A percentile compares a stretch with the other conserved stretches of the same genome.
Evolutionary conservation across 306 rosid species (phyloP).

Genomic region (Coriaria nepalensis): DNA sequence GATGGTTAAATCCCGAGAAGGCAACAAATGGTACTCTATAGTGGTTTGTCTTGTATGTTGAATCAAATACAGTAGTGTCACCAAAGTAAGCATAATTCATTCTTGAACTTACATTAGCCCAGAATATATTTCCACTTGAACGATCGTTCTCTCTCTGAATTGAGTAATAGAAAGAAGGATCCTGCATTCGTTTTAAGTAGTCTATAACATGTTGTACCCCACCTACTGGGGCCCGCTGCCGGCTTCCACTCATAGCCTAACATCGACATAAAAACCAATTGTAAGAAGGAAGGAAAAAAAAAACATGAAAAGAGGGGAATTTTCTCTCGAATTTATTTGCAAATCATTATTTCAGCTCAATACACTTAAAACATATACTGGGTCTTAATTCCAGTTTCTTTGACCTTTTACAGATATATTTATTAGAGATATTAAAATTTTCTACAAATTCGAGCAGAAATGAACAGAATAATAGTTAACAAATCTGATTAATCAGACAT

Average conservation of each 20-base stretch:
- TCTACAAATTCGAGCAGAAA: no score
- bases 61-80: conserved; percentile 63
- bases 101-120: conserved; percentile 63
- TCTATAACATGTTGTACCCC: conserved; percentile 68
- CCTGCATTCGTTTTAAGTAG: conserved; percentile 71
- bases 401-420: no score
- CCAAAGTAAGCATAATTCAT: conserved; percentile 65
- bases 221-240: conserved; percentile 54
- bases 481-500: no score
- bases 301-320: no score
- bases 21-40: conserved; percentile 55
- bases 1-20: conserved; percentile 68
- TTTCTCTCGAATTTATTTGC: no score
- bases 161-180: conserved; percentile 58
- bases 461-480: no score
- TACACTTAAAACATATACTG: no score
- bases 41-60: conserved; percentile 40
- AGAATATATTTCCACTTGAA: conserved; percentile 52
- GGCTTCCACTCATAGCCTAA: conserved; percentile 40
- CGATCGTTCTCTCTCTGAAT: conserved; percentile 50
- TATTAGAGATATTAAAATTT: no score
- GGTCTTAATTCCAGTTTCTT: no score
- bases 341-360: no score
- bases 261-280: not conserved
- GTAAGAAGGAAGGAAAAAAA: no score